These are phyloP conservation scores for Phaseolus lunatus DNA, from an alignment of 306 rosid genomes.

Conservation along the genomic window DNA sequence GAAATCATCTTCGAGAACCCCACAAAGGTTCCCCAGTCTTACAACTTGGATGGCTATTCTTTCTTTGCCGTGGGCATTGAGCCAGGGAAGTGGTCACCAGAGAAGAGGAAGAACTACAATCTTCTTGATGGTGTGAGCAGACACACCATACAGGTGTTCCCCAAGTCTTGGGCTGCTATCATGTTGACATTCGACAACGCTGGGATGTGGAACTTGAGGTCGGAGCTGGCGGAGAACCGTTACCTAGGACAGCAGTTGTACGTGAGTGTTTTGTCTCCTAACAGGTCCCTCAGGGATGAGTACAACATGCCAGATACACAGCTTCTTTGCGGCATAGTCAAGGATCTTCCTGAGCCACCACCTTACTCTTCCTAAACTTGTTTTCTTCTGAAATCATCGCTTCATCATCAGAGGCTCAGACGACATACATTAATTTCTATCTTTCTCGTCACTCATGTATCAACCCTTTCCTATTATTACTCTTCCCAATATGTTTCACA, in stretches of 20 bases:
- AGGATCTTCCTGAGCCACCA: slow-evolving; percentile 59
- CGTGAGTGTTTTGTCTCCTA: slow-evolving; percentile 54
- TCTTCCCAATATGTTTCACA: too few species aligned
- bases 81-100: slow-evolving; percentile 82
- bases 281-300: slow-evolving; percentile 64
- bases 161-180: slow-evolving; percentile 73
- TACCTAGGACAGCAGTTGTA: slow-evolving; percentile 75
- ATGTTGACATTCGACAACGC: slow-evolving; percentile 71
- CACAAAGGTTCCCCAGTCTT: slow-evolving; percentile 65
- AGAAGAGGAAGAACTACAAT: slow-evolving; percentile 63
- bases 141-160: slow-evolving; percentile 78
- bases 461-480: slow-evolving; percentile 28
- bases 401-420: too few species aligned
- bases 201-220: slow-evolving; percentile 82
- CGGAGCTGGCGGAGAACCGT: slow-evolving; percentile 60
- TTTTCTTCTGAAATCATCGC: not conserved
- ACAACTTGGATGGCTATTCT: slow-evolving; percentile 75
- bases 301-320: slow-evolving; percentile 63
- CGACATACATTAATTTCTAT: not conserved
- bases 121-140: slow-evolving; percentile 83
- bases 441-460: not conserved
- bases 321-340: slow-evolving; percentile 62
- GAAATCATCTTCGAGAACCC: slow-evolving; percentile 90
- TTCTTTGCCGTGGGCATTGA: slow-evolving; percentile 69
- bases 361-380: slow-evolving; percentile 14